Conservation (phyloP, 148 eudicot species). For the Chenopodium album region DNA sequence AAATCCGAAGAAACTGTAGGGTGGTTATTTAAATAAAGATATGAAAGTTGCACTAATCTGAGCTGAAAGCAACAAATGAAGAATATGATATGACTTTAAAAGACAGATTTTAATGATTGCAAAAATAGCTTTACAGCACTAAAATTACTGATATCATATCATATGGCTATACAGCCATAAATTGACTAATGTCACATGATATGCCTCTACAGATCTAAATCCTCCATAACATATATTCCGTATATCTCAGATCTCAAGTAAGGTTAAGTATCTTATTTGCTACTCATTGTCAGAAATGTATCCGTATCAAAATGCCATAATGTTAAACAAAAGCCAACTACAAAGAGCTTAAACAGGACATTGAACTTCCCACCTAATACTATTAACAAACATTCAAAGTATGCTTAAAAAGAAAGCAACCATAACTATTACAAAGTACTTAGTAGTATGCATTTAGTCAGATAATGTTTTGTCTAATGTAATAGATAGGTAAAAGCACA, state of each 20-base stretch:
- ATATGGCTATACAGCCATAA: neutral
- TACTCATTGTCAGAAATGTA: neutral
- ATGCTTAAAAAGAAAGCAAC: neutral
- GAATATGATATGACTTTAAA: slow-evolving; percentile 16
- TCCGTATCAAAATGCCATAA: neutral
- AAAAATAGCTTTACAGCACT: neutral
- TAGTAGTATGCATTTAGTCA: neutral
- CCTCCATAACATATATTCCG: neutral
- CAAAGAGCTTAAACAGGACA: neutral
- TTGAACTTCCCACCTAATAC: slow-evolving; percentile 6
- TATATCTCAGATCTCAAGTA: neutral
- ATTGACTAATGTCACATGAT: neutral
- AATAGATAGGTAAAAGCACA: slow-evolving; percentile 10
- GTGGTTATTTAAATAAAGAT: slow-evolving; percentile 21
- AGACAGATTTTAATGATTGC: neutral
- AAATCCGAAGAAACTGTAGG: slow-evolving; percentile 60
- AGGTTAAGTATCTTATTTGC: neutral
- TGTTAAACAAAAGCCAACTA: slow-evolving; percentile 7
- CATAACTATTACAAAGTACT: neutral
- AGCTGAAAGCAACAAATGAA: neutral
- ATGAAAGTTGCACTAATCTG: neutral
- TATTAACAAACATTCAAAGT: neutral
- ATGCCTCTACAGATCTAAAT: neutral
- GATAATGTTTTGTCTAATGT: neutral
- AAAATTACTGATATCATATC: neutral